A percentile compares a stretch with the other conserved stretches of the same genome.
phyloP scores from a whole-genome alignment of 2,329 filamentous ascomycete species.

The Teratosphaeria nubilosa region DNA sequence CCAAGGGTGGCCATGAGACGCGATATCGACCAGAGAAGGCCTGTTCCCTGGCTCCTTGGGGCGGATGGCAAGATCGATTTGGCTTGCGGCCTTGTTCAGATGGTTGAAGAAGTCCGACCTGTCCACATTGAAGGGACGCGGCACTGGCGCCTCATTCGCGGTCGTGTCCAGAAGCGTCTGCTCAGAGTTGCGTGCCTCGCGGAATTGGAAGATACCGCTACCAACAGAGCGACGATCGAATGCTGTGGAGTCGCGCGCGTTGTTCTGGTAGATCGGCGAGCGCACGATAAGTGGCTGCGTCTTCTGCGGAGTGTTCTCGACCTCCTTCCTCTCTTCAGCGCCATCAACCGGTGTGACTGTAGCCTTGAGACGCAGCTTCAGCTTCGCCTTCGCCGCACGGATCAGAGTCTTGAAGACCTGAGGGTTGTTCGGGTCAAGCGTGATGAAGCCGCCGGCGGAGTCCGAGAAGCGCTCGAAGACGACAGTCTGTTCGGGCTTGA shows the following conservation, averaged over 20 bases:
- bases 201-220: slow-evolving; percentile 29
- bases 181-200: slow-evolving; percentile 23
- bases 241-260: slow-evolving; percentile 16
- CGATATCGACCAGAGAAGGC: slow-evolving; percentile 22
- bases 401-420: slow-evolving; percentile 94
- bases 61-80: slow-evolving; percentile 13
- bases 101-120: slow-evolving; percentile 2
- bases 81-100: not conserved
- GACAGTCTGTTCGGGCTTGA: slow-evolving; percentile 52
- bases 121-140: not conserved
- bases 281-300: slow-evolving; percentile 7
- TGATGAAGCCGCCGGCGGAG: slow-evolving; percentile 71
- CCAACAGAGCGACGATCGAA: slow-evolving; percentile 23
- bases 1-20: slow-evolving; percentile 42
- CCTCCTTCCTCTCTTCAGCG: slow-evolving; percentile 7
- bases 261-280: slow-evolving; percentile 12
- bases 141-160: slow-evolving; percentile 2
- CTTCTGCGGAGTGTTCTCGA: slow-evolving; percentile 6
- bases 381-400: slow-evolving; percentile 92
- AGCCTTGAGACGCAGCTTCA: slow-evolving; percentile 75
- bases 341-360: slow-evolving; percentile 19
- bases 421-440: slow-evolving; percentile 65
- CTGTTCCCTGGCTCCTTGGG: slow-evolving; percentile 8
- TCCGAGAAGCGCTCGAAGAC: slow-evolving; percentile 91
- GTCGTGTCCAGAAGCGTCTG: slow-evolving; percentile 16